Percentiles rank a stretch among this genome's conserved stretches.
These are phyloP conservation scores for Dimocarpus longan DNA, from an alignment of 345 rosid genomes.

Conservation along the genomic window DNA sequence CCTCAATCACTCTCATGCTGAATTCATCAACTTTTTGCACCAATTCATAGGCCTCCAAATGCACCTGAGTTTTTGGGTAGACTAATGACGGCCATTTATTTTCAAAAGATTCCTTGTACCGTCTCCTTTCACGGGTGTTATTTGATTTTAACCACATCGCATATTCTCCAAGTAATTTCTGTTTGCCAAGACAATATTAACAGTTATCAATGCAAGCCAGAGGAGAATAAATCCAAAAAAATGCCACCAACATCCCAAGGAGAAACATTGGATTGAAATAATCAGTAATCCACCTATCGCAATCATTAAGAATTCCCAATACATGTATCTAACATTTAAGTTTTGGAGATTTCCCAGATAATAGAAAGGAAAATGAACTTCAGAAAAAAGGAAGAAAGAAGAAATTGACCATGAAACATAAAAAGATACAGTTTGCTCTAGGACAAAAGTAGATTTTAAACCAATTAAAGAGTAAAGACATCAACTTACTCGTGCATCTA, in stretches of 20 bases:
- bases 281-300: not conserved
- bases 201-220: not conserved
- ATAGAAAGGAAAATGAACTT: conserved; percentile 2
- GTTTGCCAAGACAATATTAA: conserved; percentile 29
- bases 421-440: not conserved
- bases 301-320: conserved; percentile 3
- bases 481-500: conserved; percentile 69
- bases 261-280: not conserved
- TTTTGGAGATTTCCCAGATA: conserved; percentile 7
- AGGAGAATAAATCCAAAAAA: not conserved
- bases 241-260: not conserved
- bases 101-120: conserved; percentile 70
- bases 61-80: conserved; percentile 39
- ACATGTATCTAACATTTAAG: not conserved
- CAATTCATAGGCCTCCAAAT: conserved; percentile 48
- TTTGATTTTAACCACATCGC: conserved; percentile 68
- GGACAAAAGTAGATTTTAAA: conserved; percentile 2
- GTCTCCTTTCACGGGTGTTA: conserved; percentile 61
- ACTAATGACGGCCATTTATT: conserved; percentile 64
- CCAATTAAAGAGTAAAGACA: not conserved
- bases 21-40: conserved; percentile 48
- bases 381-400: not conserved
- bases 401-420: not conserved
- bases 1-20: conserved; percentile 59
- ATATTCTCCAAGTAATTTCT: conserved; percentile 76